Evolutionary conservation across 306 rosid species (phyloP).

Genomic region (Lotus japonicus): DNA sequence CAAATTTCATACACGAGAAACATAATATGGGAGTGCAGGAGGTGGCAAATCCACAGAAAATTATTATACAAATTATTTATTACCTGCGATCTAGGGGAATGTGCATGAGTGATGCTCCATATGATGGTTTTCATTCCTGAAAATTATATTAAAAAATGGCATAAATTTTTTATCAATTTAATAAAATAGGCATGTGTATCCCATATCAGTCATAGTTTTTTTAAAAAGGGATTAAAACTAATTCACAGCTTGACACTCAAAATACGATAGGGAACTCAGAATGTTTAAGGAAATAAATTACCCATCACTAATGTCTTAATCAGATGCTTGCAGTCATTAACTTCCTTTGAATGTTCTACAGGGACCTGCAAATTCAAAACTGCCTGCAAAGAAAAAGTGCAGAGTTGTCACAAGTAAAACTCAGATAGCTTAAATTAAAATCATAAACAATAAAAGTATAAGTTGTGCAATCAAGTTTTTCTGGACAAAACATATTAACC

Average conservation of each 20-base stretch:
- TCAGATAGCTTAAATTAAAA: not conserved
- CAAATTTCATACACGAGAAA: conserved; percentile 52
- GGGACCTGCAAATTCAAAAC: conserved; percentile 90
- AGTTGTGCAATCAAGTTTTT: not conserved
- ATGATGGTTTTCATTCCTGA: conserved; percentile 99
- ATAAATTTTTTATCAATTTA: not conserved
- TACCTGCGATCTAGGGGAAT: conserved; percentile 93
- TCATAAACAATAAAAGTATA: not conserved
- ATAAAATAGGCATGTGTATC: not conserved
- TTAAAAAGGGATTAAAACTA: conserved; percentile 2
- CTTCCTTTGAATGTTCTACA: conserved; percentile 89
- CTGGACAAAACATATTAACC: not conserved
- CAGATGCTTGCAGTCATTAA: conserved; percentile 89
- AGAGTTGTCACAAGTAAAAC: conserved; percentile 7
- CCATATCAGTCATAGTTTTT: not conserved
- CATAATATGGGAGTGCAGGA: conserved; percentile 19
- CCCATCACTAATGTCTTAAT: conserved; percentile 98
- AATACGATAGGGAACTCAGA: conserved; percentile 5
- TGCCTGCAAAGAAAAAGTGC: conserved; percentile 64
- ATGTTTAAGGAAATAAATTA: conserved; percentile 38
- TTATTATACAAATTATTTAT: conserved; percentile 11
- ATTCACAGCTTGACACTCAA: not conserved
- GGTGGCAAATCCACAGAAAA: conserved; percentile 17
- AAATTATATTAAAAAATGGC: not conserved
- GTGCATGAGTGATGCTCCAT: conserved; percentile 99